Percentiles rank a stretch among this genome's conserved stretches.
These are phyloP conservation scores for Aureobasidium sp. DNA, from an alignment of 2,329 filamentous ascomycete species.

Conservation along the genomic window DNA sequence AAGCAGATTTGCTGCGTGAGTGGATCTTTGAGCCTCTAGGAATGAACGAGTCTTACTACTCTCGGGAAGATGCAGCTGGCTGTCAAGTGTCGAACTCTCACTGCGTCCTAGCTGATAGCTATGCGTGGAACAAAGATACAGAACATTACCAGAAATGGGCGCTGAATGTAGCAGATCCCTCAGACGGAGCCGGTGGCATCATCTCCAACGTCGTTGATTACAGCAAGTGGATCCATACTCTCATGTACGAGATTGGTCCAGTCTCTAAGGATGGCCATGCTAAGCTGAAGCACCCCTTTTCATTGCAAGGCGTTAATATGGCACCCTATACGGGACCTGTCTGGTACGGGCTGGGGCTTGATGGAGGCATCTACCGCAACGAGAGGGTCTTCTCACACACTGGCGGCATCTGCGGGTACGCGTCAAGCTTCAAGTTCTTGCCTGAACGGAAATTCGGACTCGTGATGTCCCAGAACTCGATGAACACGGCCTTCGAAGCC, in stretches of 20 bases:
- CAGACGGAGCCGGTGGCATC: slow-evolving; percentile 19
- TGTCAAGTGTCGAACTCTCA: slow-evolving; percentile 10
- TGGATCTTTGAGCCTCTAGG: slow-evolving; percentile 32
- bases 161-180: slow-evolving; percentile 13
- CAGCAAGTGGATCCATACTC: slow-evolving; percentile 41
- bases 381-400: slow-evolving; percentile 35
- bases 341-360: slow-evolving; percentile 36
- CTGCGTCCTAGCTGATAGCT: slow-evolving; percentile 16
- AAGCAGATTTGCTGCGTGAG: slow-evolving; percentile 25
- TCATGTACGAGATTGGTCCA: slow-evolving; percentile 30
- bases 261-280: slow-evolving; percentile 10
- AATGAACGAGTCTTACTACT: slow-evolving; percentile 33
- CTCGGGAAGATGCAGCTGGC: slow-evolving; percentile 24
- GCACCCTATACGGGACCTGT: slow-evolving; percentile 22
- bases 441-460: slow-evolving; percentile 37
- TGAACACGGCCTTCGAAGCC: slow-evolving; percentile 4
- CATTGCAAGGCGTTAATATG: not conserved
- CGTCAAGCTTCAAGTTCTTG: slow-evolving; percentile 36
- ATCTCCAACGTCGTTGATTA: slow-evolving; percentile 44
- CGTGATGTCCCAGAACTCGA: slow-evolving; percentile 22
- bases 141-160: slow-evolving; percentile 7
- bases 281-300: slow-evolving; percentile 7
- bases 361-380: slow-evolving; percentile 32
- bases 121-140: slow-evolving; percentile 17
- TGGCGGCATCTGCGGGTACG: slow-evolving; percentile 39